Evolutionary conservation across 805 yeast species (phyloP), one percentile per base, ranked within the genome.

Genomic region (Maudiozyma bulderi): DNA sequence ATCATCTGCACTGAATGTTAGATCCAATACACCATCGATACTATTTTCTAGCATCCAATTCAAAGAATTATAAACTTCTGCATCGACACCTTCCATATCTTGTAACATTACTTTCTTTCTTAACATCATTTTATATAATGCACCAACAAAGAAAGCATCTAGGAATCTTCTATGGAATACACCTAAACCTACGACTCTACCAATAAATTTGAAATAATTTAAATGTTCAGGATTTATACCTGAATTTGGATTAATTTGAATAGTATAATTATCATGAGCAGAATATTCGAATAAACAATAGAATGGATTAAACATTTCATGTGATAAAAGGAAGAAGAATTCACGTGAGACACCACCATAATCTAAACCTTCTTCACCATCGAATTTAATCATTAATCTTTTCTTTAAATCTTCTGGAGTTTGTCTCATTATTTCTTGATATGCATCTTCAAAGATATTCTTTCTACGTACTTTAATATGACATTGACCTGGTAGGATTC

Each of bases 311-410:
- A 93, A 93, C 96, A 93, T 93, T 70, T 93, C 98, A 66, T 93
- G 99, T 3, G 98, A 90, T 57, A 93, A 75, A 65, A 90, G 76
- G 72, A 90, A 93, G 83, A 93, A 93, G 69, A 88, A 93, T 70
- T 93, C 99, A 73, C 99, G 80, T 32, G 97, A 88, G 54, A 93
- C 98, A 66, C 99, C 99, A 77, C 99, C 99, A 66, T 93, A 93
- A 74, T 93, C 99, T 61, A 93, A 78, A 69, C 99, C 99, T 74
- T 93, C 99, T 73, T 93, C 99, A 53, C 99, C 99, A 60, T 93
- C 99, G 62, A 93, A 93, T 67, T 91, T 89, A 69, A 93, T 93
- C 99, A 93, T 93, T 54, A 93, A 74, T 66, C 99, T 78, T 75
- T 93, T 93, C 78, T 93, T 95, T 71, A 93, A 78, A 66, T 93